Conservation (phyloP, 352 stramenopile genomes). For the Pythium oligandrum region DNA sequence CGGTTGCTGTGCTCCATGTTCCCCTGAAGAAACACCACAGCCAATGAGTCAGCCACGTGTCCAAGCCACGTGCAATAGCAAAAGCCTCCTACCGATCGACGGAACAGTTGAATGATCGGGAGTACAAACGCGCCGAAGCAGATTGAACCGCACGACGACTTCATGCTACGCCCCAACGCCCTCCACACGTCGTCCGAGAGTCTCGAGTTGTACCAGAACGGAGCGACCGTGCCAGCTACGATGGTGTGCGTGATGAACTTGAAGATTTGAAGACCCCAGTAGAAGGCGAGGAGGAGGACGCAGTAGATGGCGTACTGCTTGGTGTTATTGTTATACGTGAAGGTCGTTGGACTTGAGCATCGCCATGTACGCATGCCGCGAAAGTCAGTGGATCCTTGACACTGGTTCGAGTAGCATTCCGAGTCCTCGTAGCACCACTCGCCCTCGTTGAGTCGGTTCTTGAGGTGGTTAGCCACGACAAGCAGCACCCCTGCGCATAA, state of each 20-base stretch:
- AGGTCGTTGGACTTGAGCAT: constrained; percentile 16
- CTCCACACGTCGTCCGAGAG: constrained; percentile 75
- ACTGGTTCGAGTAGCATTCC: constrained; percentile 38
- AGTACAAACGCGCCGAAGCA: constrained; percentile 93
- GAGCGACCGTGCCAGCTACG: constrained; percentile 89
- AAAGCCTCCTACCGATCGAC: constrained; percentile 63
- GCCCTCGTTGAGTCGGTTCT: constrained; percentile 26
- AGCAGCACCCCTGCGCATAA: constrained; percentile 88
- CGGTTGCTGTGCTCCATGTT: constrained; percentile 92
- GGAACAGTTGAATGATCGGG: constrained; percentile 89
- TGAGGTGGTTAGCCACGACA: constrained; percentile 81
- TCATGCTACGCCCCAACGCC: constrained; percentile 81
- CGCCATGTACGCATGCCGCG: constrained; percentile 12
- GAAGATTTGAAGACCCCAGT: constrained; percentile 91
- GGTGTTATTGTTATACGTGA: constrained; percentile 25
- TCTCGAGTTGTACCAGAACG: constrained; percentile 93
- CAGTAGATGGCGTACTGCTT: constrained; percentile 59
- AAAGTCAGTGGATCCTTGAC: constrained; percentile 9
- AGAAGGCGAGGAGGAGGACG: constrained; percentile 89
- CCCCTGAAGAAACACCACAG: constrained; percentile 67
- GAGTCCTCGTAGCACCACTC: constrained; percentile 20
- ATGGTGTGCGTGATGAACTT: constrained; percentile 93
- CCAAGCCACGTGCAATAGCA: constrained; percentile 58
- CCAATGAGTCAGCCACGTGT: constrained; percentile 81
- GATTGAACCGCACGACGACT: constrained; percentile 93